Evolutionary conservation across 257 asterid species (phyloP), one percentile per base, ranked within the genome.

Genomic region (Penstemon eatonii): DNA sequence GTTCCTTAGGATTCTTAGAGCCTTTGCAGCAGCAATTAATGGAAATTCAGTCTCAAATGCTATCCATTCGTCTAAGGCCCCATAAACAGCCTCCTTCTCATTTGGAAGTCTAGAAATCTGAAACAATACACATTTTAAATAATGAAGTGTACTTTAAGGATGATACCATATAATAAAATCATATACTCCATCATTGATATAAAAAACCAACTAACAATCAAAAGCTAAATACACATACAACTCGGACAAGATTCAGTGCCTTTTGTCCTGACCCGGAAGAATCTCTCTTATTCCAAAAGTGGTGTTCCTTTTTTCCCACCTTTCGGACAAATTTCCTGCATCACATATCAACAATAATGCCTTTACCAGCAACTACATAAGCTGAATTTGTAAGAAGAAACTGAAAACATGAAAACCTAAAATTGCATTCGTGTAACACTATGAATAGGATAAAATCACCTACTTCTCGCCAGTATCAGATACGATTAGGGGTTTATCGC

Each of bases 1-100:
- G 73, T 83, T 80, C 84, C 87, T 86, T 45, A 90, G 70, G 46
- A 90, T 90, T 76, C 80, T 76, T 71, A 92, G 63, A 70, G 97
- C 95, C 84, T 88, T 92, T 37, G 96, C 97, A n/a, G 92, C 96
- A 66, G 98, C 97, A 78, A 90, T 76, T 75, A 88, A 67, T 7
- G 98, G 98, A 84, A 90, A 92, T 71, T 92, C 98, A 43, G 92
- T 74, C 74, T 92, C 98, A 97, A 97, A 92, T 63, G 97, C 98
- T 75, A 86, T 71, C 97, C 97, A 92, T 76, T 86, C 76, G 73
- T 90, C 87, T 44, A 92, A 79, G 19, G 96, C 89, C 67, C 89
- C 80, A 71, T 92, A 92, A 39, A 92, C 90, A 73, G 85, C 87
- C 68, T 81, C 95, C 74, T 86, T 92, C 80, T 92, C 98, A 79